Conservation (phyloP, 2,329 filamentous ascomycete species). For the Hypoxylon sp. region DNA sequence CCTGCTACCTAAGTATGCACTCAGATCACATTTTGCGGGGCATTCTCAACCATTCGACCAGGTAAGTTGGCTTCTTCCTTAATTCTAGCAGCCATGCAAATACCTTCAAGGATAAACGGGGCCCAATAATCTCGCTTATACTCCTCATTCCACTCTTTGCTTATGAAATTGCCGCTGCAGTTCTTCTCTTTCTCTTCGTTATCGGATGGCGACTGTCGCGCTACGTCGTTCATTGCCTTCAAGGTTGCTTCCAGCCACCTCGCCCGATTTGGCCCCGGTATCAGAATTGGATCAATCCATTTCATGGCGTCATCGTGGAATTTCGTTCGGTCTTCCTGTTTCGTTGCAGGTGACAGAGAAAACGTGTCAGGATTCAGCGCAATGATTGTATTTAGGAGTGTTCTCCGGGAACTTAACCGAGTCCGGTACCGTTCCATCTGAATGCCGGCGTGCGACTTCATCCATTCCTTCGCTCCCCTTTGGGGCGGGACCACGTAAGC, state of each 20-base stretch:
- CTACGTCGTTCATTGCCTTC: neutral
- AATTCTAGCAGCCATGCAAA: conserved; percentile 6
- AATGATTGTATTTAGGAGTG: conserved; percentile 5
- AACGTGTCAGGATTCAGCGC: conserved; percentile 8
- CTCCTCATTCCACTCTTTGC: conserved; percentile 1
- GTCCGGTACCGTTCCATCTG: conserved; percentile 2
- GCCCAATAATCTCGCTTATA: conserved; percentile 4
- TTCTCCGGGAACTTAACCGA: neutral
- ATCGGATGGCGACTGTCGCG: no score
- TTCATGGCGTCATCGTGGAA: neutral
- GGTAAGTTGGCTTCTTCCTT: conserved; percentile 4
- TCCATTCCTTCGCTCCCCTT: conserved; percentile 6
- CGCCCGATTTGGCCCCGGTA: neutral
- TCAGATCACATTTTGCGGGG: no score
- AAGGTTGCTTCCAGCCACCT: conserved; percentile 5
- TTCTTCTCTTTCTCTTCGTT: neutral
- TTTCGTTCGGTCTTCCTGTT: conserved; percentile 2
- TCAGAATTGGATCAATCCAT: conserved; percentile 5
- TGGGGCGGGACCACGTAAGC: conserved; percentile 2
- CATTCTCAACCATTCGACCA: neutral
- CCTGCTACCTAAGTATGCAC: no score
- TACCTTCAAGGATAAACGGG: conserved; percentile 2
- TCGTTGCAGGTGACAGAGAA: neutral
- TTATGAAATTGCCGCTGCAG: neutral
- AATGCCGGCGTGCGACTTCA: conserved; percentile 3